Evolutionary conservation across 2,329 filamentous ascomycete genomes (phyloP), one percentile per base, ranked within the genome.

Genomic region (Rhinocladiella mackenziei): DNA sequence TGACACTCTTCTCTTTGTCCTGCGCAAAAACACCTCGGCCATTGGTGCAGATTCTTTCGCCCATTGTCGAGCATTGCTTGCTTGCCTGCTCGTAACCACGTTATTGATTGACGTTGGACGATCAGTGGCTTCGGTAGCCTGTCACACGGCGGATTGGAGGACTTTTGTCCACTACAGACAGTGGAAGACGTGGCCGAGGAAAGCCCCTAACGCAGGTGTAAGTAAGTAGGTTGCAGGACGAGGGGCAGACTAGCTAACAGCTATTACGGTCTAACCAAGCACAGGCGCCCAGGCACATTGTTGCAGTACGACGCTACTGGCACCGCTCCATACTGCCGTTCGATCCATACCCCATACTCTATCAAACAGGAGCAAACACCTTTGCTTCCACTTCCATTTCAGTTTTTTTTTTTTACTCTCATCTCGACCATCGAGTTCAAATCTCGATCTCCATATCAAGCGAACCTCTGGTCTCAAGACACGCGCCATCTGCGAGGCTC

Each of bases 141-240:
- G 33, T 38, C 33, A 18, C 26, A 37, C 22, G 29, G 41, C 25
- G 33, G 26, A 31, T 31, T 26, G 41, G 41, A 25, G 23, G 17
- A 9, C 38, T 33, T 38, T n/a, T 15, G 32, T 26, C 40, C 41
- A 28, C n/a, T 38, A 20, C 17, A 35, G 5, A 8, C 19, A 20
- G 19, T 14, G 39, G 39, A 20, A 4, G 25, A 7, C 5, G 5
- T 36, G 19, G 5, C 30, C 18, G n/a, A n/a, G n/a, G n/a, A n/a
- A n/a, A n/a, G 39, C 39, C 39, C 29, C 39, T 42, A 42, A 42
- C 39, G 39, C 39, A 42, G 39, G 39, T 42, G 31, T 23, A n/a
- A n/a, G n/a, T n/a, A n/a, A n/a, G n/a, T n/a, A n/a, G n/a, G n/a
- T n/a, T n/a, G n/a, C n/a, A n/a, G n/a, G n/a, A n/a, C n/a, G n/a